Evolutionary conservation across 1,139 yeast genomes (phyloP).

Genomic region (Sugiyamaella pinicola): DNA sequence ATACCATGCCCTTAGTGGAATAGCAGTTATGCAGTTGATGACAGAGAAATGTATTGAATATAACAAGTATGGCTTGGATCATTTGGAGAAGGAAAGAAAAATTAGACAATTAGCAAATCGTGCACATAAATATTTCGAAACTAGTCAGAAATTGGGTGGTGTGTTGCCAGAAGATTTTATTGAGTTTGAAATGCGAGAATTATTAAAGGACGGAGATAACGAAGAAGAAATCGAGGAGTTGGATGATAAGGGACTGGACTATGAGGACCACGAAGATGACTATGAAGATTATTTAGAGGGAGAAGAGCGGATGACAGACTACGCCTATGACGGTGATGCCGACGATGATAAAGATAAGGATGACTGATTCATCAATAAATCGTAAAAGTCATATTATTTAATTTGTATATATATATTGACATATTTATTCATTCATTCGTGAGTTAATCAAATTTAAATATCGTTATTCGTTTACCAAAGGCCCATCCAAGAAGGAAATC

Average conservation of each 20-base stretch:
- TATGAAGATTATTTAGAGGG: background rate
- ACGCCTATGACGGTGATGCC: background rate
- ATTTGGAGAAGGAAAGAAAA: background rate
- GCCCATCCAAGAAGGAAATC: conserved; percentile 17
- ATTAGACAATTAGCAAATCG: conserved; percentile 18
- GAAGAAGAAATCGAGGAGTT: conserved; percentile 3
- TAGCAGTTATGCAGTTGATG: conserved; percentile 35
- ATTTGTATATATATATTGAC: background rate
- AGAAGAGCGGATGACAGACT: background rate
- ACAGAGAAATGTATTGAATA: conserved; percentile 18
- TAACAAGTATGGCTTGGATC: conserved; percentile 1
- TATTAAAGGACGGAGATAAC: conserved; percentile 4
- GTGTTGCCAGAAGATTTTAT: conserved; percentile 32
- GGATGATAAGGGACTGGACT: background rate
- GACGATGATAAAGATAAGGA: background rate
- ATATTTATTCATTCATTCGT: background rate
- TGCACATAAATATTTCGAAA: conserved; percentile 38
- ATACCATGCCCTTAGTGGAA: conserved; percentile 38
- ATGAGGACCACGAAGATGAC: conserved; percentile 2
- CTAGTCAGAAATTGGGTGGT: conserved; percentile 42
- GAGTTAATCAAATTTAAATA: conserved; percentile 6
- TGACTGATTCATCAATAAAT: background rate
- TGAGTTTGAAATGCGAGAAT: conserved; percentile 23
- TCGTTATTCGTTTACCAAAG: conserved; percentile 11
- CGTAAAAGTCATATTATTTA: background rate